Conservation (phyloP, 805 yeast genomes). For the Kodamaea fukazawae region DNA sequence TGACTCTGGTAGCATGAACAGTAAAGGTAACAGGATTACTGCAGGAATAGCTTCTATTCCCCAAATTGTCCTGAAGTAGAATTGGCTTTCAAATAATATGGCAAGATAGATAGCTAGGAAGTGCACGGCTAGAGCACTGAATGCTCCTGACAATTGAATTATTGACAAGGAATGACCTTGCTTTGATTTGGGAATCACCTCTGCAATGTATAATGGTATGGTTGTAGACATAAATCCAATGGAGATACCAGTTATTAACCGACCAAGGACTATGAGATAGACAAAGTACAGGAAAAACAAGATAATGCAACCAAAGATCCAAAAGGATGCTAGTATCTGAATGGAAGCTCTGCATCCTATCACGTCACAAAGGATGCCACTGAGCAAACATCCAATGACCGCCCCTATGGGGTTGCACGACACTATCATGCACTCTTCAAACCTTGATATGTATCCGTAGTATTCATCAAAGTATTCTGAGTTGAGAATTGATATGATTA, state of each 20-base stretch:
- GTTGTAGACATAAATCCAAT: constrained; percentile 31
- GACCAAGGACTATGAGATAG: constrained; percentile 25
- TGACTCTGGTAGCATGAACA: constrained; percentile 28
- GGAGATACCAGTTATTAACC: constrained; percentile 29
- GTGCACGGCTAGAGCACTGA: constrained; percentile 18
- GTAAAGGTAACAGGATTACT: constrained; percentile 16
- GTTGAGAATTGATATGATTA: constrained; percentile 21
- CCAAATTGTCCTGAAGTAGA: constrained; percentile 21
- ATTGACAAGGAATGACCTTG: constrained; percentile 24
- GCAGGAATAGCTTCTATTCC: constrained; percentile 16
- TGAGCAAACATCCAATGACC: constrained; percentile 31
- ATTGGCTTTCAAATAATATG: constrained; percentile 7
- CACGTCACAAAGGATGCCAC: constrained; percentile 27
- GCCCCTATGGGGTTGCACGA: constrained; percentile 35
- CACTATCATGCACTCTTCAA: constrained; percentile 25
- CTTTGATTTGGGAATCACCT: constrained; percentile 21
- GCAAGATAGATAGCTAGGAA: constrained; percentile 16
- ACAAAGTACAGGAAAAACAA: constrained; percentile 24
- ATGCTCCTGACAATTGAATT: constrained; percentile 19
- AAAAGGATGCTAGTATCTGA: constrained; percentile 22
- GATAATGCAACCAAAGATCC: constrained; percentile 29
- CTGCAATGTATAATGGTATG: constrained; percentile 32
- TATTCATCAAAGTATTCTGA: constrained; percentile 18
- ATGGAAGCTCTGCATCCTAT: constrained; percentile 27
- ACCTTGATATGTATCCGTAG: constrained; percentile 18